These are phyloP conservation scores for Claviceps capensis DNA, from an alignment of 2,329 filamentous ascomycete genomes.

Conservation along the genomic window DNA sequence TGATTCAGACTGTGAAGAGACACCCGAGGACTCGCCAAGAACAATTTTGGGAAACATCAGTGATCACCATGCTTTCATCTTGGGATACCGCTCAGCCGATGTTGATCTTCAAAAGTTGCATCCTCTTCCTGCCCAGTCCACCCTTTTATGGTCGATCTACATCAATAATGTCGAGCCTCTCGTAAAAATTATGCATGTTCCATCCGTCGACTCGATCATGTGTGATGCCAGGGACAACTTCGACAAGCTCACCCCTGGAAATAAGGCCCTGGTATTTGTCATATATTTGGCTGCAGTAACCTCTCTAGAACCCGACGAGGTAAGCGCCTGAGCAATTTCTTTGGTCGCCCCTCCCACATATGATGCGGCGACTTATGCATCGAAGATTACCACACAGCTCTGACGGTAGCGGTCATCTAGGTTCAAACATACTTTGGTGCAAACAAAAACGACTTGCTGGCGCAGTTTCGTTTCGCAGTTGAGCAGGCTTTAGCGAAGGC, in stretches of 20 bases:
- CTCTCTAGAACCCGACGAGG: conserved; percentile 47
- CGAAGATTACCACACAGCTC: not conserved
- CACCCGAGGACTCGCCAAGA: conserved; percentile 28
- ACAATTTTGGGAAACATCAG: conserved; percentile 17
- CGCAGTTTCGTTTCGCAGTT: conserved; percentile 37
- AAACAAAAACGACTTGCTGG: conserved; percentile 29
- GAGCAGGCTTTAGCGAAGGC: conserved; percentile 45
- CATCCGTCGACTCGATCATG: conserved; percentile 48
- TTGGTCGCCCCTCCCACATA: no score
- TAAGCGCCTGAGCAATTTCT: conserved; percentile 13
- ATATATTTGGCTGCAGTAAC: conserved; percentile 46
- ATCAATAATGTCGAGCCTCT: conserved; percentile 62
- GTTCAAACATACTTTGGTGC: conserved; percentile 27
- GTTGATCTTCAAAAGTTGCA: conserved; percentile 53
- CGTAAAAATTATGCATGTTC: conserved; percentile 58
- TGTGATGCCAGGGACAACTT: conserved; percentile 46
- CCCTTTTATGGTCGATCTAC: conserved; percentile 56
- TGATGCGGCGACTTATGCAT: not conserved
- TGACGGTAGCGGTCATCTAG: conserved; percentile 7
- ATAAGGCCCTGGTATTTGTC: conserved; percentile 51
- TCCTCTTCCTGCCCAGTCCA: conserved; percentile 50
- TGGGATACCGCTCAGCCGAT: conserved; percentile 58
- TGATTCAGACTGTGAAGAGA: conserved; percentile 48
- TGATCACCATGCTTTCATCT: conserved; percentile 59
- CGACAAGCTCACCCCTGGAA: conserved; percentile 38